phyloP scores from a whole-genome alignment of 768 basidiomycete species.

The Holtermannia corniformis region DNA sequence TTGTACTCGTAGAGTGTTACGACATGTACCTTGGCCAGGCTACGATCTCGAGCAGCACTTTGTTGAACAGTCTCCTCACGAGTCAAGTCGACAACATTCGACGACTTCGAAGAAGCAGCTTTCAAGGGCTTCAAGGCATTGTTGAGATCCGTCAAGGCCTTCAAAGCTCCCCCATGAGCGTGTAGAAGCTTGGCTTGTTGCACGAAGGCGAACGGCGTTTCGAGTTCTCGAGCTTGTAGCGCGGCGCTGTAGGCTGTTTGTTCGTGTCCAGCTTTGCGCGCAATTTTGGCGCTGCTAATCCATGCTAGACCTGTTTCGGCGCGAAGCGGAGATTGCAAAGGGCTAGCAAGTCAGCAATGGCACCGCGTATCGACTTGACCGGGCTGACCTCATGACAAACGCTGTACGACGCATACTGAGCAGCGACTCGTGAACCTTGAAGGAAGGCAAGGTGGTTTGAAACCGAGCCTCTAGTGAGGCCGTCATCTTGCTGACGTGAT shows the following conservation, averaged over 20 bases:
- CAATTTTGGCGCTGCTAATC: constrained; percentile 90
- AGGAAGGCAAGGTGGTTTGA: constrained; percentile 71
- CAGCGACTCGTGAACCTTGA: constrained; percentile 76
- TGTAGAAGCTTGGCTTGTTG: constrained; percentile 82
- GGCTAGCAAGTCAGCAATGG: too few relatives aligned
- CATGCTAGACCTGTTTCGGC: constrained; percentile 70
- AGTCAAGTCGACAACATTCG: constrained; percentile 6
- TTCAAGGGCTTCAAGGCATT: constrained; percentile 45
- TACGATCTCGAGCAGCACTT: constrained; percentile 17
- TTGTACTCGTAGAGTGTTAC: background rate
- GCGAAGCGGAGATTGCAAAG: constrained; percentile 9
- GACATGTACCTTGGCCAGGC: constrained; percentile 55
- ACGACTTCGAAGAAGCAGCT: background rate
- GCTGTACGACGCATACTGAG: constrained; percentile 82
- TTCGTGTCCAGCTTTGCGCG: constrained; percentile 86
- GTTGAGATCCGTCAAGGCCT: constrained; percentile 80
- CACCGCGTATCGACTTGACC: background rate
- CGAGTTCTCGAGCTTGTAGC: constrained; percentile 71
- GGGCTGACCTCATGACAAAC: constrained; percentile 48
- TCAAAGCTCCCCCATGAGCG: constrained; percentile 65
- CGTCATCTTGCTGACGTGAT: constrained; percentile 45
- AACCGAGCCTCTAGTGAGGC: constrained; percentile 56
- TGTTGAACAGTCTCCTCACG: background rate
- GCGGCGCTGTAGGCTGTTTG: constrained; percentile 96
- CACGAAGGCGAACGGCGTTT: constrained; percentile 67